Percentiles rank a stretch among this genome's conserved stretches.
phyloP scores from a whole-genome alignment of 352 stramenopile species.

The Globisporangium abappressorium region DNA sequence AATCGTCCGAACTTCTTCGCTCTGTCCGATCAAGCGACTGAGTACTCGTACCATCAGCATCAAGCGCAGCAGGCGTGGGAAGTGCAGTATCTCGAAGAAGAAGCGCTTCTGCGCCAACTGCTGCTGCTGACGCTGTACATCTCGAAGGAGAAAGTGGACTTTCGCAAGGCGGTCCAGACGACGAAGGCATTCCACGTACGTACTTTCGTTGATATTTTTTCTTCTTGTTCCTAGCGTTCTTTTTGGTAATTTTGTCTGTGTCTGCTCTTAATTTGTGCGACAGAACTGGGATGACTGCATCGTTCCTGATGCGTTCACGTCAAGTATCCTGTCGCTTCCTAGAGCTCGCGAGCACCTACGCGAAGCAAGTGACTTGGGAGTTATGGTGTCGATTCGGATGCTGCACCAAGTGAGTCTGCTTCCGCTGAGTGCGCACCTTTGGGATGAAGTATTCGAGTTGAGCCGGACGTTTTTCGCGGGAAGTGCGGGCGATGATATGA shows the following conservation, averaged over 20 bases:
- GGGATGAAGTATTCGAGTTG: slow-evolving; percentile 14
- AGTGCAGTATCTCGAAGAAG: slow-evolving; percentile 56
- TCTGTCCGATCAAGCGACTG: slow-evolving; percentile 15
- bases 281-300: slow-evolving; percentile 30
- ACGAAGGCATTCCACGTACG: slow-evolving; percentile 31
- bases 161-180: slow-evolving; percentile 31
- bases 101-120: slow-evolving; percentile 54
- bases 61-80: slow-evolving; percentile 48
- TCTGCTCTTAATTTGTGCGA: neutral
- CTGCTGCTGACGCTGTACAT: slow-evolving; percentile 45
- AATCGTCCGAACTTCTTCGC: slow-evolving; percentile 34
- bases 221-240: neutral
- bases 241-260: neutral
- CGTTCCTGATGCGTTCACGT: slow-evolving; percentile 30
- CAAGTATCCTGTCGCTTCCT: slow-evolving; percentile 18
- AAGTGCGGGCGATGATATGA: slow-evolving; percentile 19
- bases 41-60: slow-evolving; percentile 16
- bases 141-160: slow-evolving; percentile 35
- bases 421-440: slow-evolving; percentile 20
- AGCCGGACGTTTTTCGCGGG: slow-evolving; percentile 34
- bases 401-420: slow-evolving; percentile 23
- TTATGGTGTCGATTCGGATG: slow-evolving; percentile 33
- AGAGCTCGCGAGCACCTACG: slow-evolving; percentile 19
- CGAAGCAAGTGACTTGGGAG: slow-evolving; percentile 31
- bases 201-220: neutral